Conservation (phyloP, 352 stramenopile species). For the Phytopythium delawarense region DNA sequence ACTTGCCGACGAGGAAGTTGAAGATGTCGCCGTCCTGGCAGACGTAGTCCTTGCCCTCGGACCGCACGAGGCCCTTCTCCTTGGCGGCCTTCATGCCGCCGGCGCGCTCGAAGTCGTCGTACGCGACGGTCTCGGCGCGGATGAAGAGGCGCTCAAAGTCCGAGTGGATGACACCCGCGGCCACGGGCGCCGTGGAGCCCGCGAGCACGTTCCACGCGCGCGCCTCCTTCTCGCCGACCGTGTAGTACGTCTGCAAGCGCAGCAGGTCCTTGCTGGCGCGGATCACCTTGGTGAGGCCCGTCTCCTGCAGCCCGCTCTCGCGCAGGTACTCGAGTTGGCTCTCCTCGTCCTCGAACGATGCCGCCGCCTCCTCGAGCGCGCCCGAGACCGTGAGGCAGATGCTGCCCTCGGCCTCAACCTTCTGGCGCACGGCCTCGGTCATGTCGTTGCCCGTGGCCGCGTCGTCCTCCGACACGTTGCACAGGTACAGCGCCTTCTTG, state of each 20-base stretch:
- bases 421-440: slow-evolving; percentile 71
- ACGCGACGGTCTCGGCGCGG: slow-evolving; percentile 93
- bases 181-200: slow-evolving; percentile 68
- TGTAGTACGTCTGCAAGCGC: slow-evolving; percentile 97
- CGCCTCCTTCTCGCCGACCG: slow-evolving; percentile 81
- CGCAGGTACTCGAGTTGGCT: slow-evolving; percentile 95
- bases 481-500: slow-evolving; percentile 97
- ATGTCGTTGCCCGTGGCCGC: slow-evolving; percentile 93
- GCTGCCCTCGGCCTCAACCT: slow-evolving; percentile 65
- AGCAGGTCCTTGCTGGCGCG: slow-evolving; percentile 91
- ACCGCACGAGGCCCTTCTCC: slow-evolving; percentile 89
- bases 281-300: slow-evolving; percentile 83
- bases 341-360: slow-evolving; percentile 83
- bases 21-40: slow-evolving; percentile 98
- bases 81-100: slow-evolving; percentile 94
- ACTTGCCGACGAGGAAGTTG: slow-evolving; percentile 91
- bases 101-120: slow-evolving; percentile 92
- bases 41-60: slow-evolving; percentile 98
- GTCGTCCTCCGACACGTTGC: slow-evolving; percentile 96
- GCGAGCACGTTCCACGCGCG: slow-evolving; percentile 79
- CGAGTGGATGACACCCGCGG: slow-evolving; percentile 82
- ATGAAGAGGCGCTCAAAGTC: slow-evolving; percentile 88
- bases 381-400: slow-evolving; percentile 74
- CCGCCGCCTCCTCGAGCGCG: slow-evolving; percentile 72
- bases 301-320: slow-evolving; percentile 67